Evolutionary conservation across 441 rosid species (phyloP).

Genomic region (Populus hybrid): DNA sequence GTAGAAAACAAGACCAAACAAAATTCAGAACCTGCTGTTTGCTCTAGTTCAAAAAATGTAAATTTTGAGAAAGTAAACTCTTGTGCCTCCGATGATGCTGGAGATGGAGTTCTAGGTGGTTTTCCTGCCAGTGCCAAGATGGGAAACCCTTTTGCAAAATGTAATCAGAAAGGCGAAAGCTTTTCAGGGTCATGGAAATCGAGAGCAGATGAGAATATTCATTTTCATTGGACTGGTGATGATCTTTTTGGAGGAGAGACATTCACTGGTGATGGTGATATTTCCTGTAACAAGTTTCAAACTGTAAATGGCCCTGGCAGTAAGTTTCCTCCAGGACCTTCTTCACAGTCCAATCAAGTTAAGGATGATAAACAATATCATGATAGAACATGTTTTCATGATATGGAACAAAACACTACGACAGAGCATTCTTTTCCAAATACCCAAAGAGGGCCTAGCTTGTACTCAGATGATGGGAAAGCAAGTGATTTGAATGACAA

Average conservation of each 20-base stretch:
- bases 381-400: constrained; percentile 10
- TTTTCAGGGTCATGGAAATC: constrained; percentile 10
- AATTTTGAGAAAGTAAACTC: constrained; percentile 19
- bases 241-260: constrained; percentile 4
- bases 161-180: constrained; percentile 15
- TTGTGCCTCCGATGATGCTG: constrained; percentile 21
- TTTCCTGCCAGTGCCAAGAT: constrained; percentile 21
- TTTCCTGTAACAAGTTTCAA: background rate
- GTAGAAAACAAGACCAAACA: constrained; percentile 24
- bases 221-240: background rate
- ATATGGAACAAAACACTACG: background rate
- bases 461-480: constrained; percentile 2
- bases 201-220: constrained; percentile 8
- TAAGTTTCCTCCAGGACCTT: background rate
- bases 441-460: constrained; percentile 4
- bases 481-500: constrained; percentile 7
- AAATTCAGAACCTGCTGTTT: constrained; percentile 16
- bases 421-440: constrained; percentile 12
- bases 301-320: background rate
- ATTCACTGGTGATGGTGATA: background rate
- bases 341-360: background rate
- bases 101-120: constrained; percentile 18
- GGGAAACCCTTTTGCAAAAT: constrained; percentile 19
- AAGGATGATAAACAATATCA: constrained; percentile 5
- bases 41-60: constrained; percentile 22